Conservation (phyloP, 495 filamentous ascomycete species). For the Neurospora sp. region DNA sequence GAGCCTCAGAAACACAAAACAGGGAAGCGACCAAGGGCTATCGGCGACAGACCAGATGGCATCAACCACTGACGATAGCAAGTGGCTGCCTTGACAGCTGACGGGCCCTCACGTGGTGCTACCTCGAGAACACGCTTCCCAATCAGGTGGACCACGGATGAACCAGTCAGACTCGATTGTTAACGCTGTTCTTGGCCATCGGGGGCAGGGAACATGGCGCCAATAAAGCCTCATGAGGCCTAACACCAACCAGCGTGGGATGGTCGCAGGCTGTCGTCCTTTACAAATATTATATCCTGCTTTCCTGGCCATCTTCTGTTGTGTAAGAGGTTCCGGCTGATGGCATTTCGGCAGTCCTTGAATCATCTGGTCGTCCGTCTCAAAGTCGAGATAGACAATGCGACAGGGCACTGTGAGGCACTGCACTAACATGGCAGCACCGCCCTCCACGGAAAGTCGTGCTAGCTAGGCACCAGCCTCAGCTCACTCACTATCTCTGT, state of each 20-base stretch:
- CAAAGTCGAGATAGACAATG: conserved; percentile 10
- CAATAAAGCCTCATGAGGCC: neutral
- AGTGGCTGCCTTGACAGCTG: neutral
- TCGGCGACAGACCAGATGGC: neutral
- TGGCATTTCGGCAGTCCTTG: neutral
- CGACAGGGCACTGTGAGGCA: conserved; percentile 2
- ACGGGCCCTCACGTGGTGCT: neutral
- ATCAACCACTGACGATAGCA: neutral
- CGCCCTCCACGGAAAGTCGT: conserved; percentile 6
- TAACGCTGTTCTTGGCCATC: neutral
- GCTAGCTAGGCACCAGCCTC: conserved; percentile 14
- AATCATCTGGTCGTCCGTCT: conserved; percentile 10
- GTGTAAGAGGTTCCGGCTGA: conserved; percentile 5
- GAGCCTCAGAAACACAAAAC: too few relatives aligned
- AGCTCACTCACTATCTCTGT: neutral
- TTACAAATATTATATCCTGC: neutral
- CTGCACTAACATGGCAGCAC: conserved; percentile 14
- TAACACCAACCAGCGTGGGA: neutral
- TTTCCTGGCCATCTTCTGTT: conserved; percentile 3
- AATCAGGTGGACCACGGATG: neutral
- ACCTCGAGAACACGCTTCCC: neutral
- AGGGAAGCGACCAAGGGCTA: too few relatives aligned
- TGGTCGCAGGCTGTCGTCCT: neutral
- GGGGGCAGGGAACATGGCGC: neutral
- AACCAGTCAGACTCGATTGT: neutral